A percentile compares a stretch with the other conserved stretches of the same genome.
Evolutionary conservation across 2,329 filamentous ascomycete species (phyloP).

Genomic region (Fusarium domesticum): DNA sequence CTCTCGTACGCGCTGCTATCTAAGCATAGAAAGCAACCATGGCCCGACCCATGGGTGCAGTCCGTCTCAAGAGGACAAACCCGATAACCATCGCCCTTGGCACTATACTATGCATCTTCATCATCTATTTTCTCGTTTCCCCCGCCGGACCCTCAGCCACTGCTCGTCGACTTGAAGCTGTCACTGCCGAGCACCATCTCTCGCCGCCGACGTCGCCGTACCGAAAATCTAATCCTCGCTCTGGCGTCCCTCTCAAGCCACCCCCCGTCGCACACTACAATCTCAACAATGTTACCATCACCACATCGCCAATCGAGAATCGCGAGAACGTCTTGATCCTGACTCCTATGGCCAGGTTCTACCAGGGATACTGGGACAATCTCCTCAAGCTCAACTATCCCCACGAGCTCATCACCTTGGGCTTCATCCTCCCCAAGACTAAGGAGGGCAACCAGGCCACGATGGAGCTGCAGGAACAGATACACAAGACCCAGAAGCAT

Average conservation of each 20-base stretch:
- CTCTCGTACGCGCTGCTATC: constrained; percentile 5
- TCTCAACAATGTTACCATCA: constrained; percentile 90
- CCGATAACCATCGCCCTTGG: constrained; percentile 73
- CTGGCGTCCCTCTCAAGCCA: constrained; percentile 43
- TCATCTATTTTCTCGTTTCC: constrained; percentile 61
- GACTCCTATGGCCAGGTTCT: constrained; percentile 90
- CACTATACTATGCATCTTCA: constrained; percentile 67
- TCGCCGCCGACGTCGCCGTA: constrained; percentile 44
- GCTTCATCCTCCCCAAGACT: constrained; percentile 93
- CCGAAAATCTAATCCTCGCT: constrained; percentile 38
- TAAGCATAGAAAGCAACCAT: constrained; percentile 37
- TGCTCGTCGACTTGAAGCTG: constrained; percentile 45
- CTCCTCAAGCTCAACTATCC: constrained; percentile 80
- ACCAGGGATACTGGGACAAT: constrained; percentile 94
- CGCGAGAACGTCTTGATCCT: constrained; percentile 85
- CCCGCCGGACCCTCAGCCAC: constrained; percentile 52
- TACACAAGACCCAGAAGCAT: constrained; percentile 75
- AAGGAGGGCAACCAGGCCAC: constrained; percentile 89
- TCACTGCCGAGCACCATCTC: constrained; percentile 42
- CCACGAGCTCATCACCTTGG: constrained; percentile 89
- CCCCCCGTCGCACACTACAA: constrained; percentile 91
- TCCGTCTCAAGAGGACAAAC: constrained; percentile 76
- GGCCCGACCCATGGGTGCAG: constrained; percentile 58
- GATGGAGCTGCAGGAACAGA: constrained; percentile 75
- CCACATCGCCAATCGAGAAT: constrained; percentile 70